Evolutionary conservation across 805 yeast genomes (phyloP).

Genomic region (Candida maris): DNA sequence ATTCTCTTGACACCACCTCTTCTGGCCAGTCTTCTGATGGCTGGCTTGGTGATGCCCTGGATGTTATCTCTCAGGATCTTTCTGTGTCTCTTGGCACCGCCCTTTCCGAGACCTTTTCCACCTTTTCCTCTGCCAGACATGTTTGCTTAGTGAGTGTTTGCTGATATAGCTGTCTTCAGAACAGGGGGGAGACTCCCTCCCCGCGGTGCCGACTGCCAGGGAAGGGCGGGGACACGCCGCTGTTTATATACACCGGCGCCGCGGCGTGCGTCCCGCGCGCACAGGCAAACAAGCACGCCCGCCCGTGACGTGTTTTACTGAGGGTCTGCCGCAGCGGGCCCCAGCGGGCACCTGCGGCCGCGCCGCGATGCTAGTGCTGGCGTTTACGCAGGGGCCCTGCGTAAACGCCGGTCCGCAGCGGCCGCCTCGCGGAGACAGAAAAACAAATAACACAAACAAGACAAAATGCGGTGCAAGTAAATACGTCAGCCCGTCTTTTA

Average conservation of each 20-base stretch:
- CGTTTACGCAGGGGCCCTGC: slow-evolving; percentile 12
- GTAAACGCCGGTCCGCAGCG: slow-evolving; percentile 13
- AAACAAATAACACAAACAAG: too few relatives aligned
- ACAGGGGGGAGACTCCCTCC: too few relatives aligned
- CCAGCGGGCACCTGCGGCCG: too few relatives aligned
- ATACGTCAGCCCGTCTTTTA: slow-evolving; percentile 10
- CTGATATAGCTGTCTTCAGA: not conserved
- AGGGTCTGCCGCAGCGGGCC: too few relatives aligned
- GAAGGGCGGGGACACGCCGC: slow-evolving; percentile 9
- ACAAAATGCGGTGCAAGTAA: too few relatives aligned
- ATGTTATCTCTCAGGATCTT: slow-evolving; percentile 99
- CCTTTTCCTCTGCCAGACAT: slow-evolving; percentile 99
- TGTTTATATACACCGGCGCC: slow-evolving; percentile 11
- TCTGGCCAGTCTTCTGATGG: slow-evolving; percentile 99
- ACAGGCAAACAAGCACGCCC: not conserved
- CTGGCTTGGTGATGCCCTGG: slow-evolving; percentile 99
- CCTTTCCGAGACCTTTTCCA: slow-evolving; percentile 99
- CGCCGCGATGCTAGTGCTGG: slow-evolving; percentile 8
- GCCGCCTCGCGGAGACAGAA: too few relatives aligned
- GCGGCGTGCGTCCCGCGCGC: not conserved
- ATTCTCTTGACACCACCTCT: slow-evolving; percentile 99
- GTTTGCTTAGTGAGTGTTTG: slow-evolving; percentile 23
- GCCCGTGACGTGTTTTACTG: slow-evolving; percentile 13
- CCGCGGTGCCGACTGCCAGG: not conserved
- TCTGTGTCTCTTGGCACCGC: slow-evolving; percentile 99